Percentiles rank a stretch among this genome's conserved stretches.
Evolutionary conservation across 2,329 filamentous ascomycete genomes (phyloP).

Genomic region (Coniochaeta hoffmannii): DNA sequence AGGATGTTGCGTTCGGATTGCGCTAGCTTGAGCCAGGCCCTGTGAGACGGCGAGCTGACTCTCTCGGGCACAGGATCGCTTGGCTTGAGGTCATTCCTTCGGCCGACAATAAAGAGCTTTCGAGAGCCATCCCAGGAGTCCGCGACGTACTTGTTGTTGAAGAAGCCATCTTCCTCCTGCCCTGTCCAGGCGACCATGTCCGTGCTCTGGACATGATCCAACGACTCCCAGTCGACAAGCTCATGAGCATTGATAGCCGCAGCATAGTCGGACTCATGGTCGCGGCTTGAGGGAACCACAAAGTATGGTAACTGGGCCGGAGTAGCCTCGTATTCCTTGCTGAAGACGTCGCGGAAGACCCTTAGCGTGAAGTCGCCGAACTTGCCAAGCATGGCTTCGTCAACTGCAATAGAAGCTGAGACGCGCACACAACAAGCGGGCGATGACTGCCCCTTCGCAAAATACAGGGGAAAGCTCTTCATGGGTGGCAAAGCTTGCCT

Average conservation of each 20-base stretch:
- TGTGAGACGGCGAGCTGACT: constrained; percentile 39
- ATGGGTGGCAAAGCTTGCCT: constrained; percentile 56
- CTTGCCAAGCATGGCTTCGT: constrained; percentile 35
- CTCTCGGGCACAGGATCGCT: constrained; percentile 56
- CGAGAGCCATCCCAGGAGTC: constrained; percentile 57
- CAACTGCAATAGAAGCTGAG: constrained; percentile 31
- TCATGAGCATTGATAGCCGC: constrained; percentile 12
- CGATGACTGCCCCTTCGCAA: constrained; percentile 56
- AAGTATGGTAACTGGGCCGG: constrained; percentile 70
- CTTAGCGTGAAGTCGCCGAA: constrained; percentile 69
- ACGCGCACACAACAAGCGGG: constrained; percentile 44
- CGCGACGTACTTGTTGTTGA: constrained; percentile 43
- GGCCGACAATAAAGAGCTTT: constrained; percentile 47
- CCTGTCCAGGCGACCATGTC: constrained; percentile 21
- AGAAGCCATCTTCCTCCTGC: constrained; percentile 39
- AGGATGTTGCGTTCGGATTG: constrained; percentile 53
- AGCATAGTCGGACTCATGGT: constrained; percentile 20
- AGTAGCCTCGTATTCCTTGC: constrained; percentile 69
- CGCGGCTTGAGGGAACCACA: constrained; percentile 51
- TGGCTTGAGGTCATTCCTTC: constrained; percentile 52
- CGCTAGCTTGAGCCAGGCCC: constrained; percentile 24
- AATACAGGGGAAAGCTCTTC: constrained; percentile 63
- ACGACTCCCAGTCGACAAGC: constrained; percentile 55
- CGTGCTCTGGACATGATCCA: constrained; percentile 31
- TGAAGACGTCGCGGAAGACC: constrained; percentile 79